Evolutionary conservation across 495 filamentous ascomycete species (phyloP), one percentile per base, ranked within the genome.

Genomic region (Neohortaea acidophila): DNA sequence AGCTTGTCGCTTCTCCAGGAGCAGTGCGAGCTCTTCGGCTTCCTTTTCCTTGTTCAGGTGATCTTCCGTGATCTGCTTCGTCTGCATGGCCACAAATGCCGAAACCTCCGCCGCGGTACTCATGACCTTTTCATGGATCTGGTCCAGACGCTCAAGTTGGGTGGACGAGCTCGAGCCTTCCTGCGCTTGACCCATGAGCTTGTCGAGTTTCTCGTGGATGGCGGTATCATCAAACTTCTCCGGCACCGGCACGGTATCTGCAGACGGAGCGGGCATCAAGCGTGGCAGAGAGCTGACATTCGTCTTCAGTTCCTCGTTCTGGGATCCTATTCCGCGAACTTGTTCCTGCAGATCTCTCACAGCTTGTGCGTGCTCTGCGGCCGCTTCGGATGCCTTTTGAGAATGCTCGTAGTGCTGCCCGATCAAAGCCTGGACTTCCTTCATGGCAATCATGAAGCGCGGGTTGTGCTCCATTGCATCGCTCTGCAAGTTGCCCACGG

Each of bases 81-180:
- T 82, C 54, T 96, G 89, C 2, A 70, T 67, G 8, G 73, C 68
- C 25, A 96, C 71, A 61, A 94, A 94, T 27, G 77, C 73, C n/a
- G 76, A 75, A 47, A 99, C 77, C 51, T 83, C 81, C 17, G 73
- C 74, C 0, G 87, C 79, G n/a, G 83, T 93, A 30, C 74, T 65
- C 54, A 81, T 76, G 29, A 99, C 84, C 44, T 94, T 79, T 50
- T 79, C 68, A 53, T 94, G 84, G 46, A 96, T 87, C 51, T 84
- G 71, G 48, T 92, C 83, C 7, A 99, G 69, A 34, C 83, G 79
- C 43, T 79, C 77, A 3, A 81, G 60, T 34, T 79, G 74, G 3
- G 67, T 58, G 40, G 72, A 67, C 2, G 70, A 62, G 12, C 73
- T 65, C 31, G 52, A 56, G 1, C 68, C 55, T 37, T 67, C 64